Evolutionary conservation across 2,329 filamentous ascomycete species (phyloP), one percentile per base, ranked within the genome.

Genomic region (Xylariaceae sp.): DNA sequence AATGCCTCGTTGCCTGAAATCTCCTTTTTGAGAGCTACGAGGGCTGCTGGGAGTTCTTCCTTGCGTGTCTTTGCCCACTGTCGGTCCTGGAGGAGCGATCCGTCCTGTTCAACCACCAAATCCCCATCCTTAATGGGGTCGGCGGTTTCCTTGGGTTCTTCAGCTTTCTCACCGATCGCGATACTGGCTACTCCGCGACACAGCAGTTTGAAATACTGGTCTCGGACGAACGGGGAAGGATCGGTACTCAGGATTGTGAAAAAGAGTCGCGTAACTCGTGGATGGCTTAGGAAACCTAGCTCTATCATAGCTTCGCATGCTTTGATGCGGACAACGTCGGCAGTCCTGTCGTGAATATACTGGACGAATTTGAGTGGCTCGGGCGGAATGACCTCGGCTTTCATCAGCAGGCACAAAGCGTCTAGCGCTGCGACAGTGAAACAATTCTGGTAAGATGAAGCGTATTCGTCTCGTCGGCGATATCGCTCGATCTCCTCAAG

Each of bases 381-480:
- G 37, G 75, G 70, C 0, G 80, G 78, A 39, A 88, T 85, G 13
- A 87, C 79, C 13, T 81, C 79, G 2, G 82, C 82, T 72, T 86
- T 86, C 85, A 88, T 88, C 55, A 88, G 73, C 47, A 75, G 77
- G 67, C 80, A 78, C 67, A 86, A 83, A 58, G 85, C 86, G 58
- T 85, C 80, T 49, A 88, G 72, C 3, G 82, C 82, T 15, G 86
- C 82, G 62, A 80, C 78, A 15, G 86, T 87, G 78, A 84, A 85
- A 57, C 86, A 79, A 62, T 88, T 89, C 61, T 88, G 84, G 67
- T 86, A 87, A 2, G 85, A 88, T 61, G 82, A 78, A 13, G 83
- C 83, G 80, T 86, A 88, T 68, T 88, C 85, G 67, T 89, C 86
- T 74, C 86, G 85, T 18, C 86, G 79, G 52, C 86, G 80, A 65